A percentile compares a stretch with the other conserved stretches of the same genome.
These are phyloP conservation scores for Fusarium equiseti DNA, from an alignment of 2,329 filamentous ascomycete genomes.

Conservation along the genomic window DNA sequence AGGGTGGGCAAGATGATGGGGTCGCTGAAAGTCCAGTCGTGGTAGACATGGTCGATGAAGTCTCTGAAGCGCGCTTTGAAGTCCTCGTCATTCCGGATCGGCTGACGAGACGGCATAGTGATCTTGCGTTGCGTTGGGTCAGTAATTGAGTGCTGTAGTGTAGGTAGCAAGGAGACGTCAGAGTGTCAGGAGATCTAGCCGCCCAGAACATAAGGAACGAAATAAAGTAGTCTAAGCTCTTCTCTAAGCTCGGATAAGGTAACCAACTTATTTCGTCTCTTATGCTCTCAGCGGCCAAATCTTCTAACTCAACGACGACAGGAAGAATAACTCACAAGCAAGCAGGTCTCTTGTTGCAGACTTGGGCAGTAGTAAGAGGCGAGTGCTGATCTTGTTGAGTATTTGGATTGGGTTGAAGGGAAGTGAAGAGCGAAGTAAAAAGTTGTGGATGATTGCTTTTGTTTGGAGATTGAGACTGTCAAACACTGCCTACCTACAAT, in stretches of 20 bases:
- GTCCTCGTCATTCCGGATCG: not conserved
- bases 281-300: too few relatives aligned
- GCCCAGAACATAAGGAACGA: not conserved
- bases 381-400: not conserved
- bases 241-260: too few relatives aligned
- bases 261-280: too few relatives aligned
- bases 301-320: too few relatives aligned
- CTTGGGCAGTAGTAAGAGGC: not conserved
- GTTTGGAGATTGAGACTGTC: not conserved
- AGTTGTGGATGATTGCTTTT: not conserved
- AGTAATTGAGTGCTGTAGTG: not conserved
- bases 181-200: rapidly evolving
- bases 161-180: not conserved
- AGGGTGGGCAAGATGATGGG: not conserved
- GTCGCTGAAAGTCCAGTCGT: not conserved
- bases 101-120: not conserved
- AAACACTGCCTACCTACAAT: not conserved
- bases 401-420: too few relatives aligned
- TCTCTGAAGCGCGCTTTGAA: not conserved
- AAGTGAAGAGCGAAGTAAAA: not conserved
- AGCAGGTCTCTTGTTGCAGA: not conserved
- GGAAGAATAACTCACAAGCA: not conserved
- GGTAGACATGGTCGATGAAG: not conserved
- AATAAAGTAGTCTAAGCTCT: not conserved
- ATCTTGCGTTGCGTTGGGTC: not conserved